Base-by-base conservation (phyloP, 1,284 basidiomycete species). In the Leccinum fallax region DNA sequence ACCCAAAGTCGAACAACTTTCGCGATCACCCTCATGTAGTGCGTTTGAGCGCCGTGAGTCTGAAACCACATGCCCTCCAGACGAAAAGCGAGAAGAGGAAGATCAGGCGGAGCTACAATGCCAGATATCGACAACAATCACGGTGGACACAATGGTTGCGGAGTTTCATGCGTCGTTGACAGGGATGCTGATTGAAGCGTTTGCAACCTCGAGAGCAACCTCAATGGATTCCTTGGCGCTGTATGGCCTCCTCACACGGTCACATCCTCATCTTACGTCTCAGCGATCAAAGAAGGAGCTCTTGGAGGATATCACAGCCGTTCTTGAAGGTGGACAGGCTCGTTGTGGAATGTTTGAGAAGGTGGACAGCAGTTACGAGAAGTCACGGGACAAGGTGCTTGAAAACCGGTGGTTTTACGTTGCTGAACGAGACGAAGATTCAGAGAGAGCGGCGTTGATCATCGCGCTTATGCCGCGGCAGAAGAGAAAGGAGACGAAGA, bases 351-450 rank as follows among this genome's bases (percentile, higher is more conserved):
- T 92, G 62, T 91, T 92, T 69, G 88, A 85, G 24, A 86, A 86
- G 69, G 86, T 92, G 46, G 85, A 88, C 65, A 85, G 84, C 62
- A 85, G 81, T 67, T 82, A 81, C 40, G 85, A 85, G 76, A 83
- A 48, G n/a, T 52, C 58, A 28, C 69, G 77, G 76, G 15, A 85
- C 64, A 77, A 79, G 16, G 77, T 79, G 16, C 74, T 88, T 34
- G 88, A 88, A 65, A 81, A 87, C 43, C 83, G 87, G 66, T 92
- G 88, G 86, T 92, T 90, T 72, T 92, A 92, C 69, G 82, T 89
- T 10, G 85, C 90, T 0, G 88, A 90, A 67, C 71, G 77, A 65
- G 90, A 92, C 68, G 79, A 82, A 64, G 89, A 92, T 71, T 77
- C 79, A 62, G 90, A 91, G 63, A 81, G 90, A 15, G 89, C 89